Evolutionary conservation across 768 basidiomycete genomes (phyloP).

Genomic region (Suillus clintonianus): DNA sequence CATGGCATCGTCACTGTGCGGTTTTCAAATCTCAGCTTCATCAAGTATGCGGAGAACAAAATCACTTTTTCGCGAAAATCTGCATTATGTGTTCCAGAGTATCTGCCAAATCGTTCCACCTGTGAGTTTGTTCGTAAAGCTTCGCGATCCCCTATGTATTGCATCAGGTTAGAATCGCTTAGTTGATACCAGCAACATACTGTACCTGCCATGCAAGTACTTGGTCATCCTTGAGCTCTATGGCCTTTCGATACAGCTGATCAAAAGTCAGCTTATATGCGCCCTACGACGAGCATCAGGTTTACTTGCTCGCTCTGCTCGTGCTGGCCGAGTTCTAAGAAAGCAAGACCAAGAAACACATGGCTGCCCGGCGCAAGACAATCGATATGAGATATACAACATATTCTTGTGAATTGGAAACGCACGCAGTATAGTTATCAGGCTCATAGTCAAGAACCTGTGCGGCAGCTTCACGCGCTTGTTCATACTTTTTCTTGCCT

Average conservation of each 20-base stretch:
- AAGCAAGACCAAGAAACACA: slow-evolving; percentile 83
- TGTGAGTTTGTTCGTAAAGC: slow-evolving; percentile 64
- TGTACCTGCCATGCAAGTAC: slow-evolving; percentile 84
- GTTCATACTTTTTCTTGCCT: slow-evolving; percentile 69
- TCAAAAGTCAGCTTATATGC: slow-evolving; percentile 17
- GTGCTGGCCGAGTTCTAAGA: slow-evolving; percentile 69
- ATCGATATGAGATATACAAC: background rate
- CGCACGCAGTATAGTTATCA: slow-evolving; percentile 87
- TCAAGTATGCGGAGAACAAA: background rate
- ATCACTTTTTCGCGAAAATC: slow-evolving; percentile 61
- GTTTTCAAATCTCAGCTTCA: slow-evolving; percentile 3
- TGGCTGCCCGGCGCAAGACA: slow-evolving; percentile 48
- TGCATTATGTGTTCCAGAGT: slow-evolving; percentile 58
- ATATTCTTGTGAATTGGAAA: slow-evolving; percentile 14
- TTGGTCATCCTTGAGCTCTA: slow-evolving; percentile 64
- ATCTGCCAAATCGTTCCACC: slow-evolving; percentile 60
- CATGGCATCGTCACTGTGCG: slow-evolving; percentile 62
- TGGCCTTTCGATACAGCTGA: slow-evolving; percentile 81
- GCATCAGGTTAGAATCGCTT: slow-evolving; percentile 16
- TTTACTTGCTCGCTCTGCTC: slow-evolving; percentile 87
- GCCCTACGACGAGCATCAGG: slow-evolving; percentile 9
- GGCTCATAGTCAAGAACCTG: slow-evolving; percentile 75
- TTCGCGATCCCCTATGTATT: slow-evolving; percentile 63
- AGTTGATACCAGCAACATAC: slow-evolving; percentile 8
- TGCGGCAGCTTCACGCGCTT: slow-evolving; percentile 65